Conservation (phyloP, 164 flowering plant genomes). For the Chimonanthus praecox region DNA sequence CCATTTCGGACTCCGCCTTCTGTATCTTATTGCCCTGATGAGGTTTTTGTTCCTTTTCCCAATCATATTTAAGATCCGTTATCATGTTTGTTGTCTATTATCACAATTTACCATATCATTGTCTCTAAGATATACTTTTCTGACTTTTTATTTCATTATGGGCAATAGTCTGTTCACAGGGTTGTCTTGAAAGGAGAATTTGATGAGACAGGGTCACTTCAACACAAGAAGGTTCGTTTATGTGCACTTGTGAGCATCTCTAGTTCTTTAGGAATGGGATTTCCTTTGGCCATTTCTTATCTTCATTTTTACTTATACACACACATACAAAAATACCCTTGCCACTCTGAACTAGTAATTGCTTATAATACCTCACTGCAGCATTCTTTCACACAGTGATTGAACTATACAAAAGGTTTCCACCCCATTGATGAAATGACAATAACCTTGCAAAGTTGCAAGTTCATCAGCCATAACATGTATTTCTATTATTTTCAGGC, state of each 20-base stretch:
- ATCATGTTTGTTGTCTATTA: background rate
- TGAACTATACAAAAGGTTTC: background rate
- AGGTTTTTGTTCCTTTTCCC: constrained; percentile 30
- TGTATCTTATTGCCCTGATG: constrained; percentile 45
- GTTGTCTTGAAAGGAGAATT: constrained; percentile 27
- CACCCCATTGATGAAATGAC: background rate
- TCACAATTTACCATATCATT: background rate
- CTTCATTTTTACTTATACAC: background rate
- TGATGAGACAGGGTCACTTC: constrained; percentile 46
- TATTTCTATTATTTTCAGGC: constrained; percentile 40
- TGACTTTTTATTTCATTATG: constrained; percentile 9
- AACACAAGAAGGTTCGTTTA: constrained; percentile 66
- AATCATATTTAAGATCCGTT: background rate
- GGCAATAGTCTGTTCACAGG: constrained; percentile 45
- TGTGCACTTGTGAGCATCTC: background rate
- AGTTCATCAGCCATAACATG: background rate
- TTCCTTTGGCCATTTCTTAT: background rate
- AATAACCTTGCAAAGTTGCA: background rate
- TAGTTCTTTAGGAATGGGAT: background rate
- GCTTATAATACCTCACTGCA: background rate
- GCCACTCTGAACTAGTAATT: background rate
- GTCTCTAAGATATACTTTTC: background rate
- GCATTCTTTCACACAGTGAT: constrained; percentile 2
- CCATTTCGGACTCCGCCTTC: constrained; percentile 94
- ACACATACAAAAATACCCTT: background rate